These are phyloP conservation scores for Populus simonii DNA, from an alignment of 345 rosid genomes.

Conservation along the genomic window DNA sequence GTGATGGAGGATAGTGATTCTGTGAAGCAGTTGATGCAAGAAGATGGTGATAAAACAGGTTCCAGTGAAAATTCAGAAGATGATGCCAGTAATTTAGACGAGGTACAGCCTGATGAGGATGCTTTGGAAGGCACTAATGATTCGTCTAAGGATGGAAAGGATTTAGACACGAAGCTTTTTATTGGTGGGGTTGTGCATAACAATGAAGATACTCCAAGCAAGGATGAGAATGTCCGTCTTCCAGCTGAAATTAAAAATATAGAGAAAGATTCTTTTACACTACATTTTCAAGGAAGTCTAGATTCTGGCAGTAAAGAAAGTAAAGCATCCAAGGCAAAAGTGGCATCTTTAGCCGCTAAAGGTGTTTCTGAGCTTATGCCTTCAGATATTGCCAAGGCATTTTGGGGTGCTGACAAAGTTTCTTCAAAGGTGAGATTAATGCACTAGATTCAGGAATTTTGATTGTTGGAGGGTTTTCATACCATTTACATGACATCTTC, in stretches of 20 bases:
- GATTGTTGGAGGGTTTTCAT: constrained; percentile 4
- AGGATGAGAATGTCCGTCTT: constrained; percentile 70
- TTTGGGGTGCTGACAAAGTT: constrained; percentile 68
- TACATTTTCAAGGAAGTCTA: constrained; percentile 55
- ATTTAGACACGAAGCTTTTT: constrained; percentile 67
- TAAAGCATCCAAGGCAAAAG: constrained; percentile 52
- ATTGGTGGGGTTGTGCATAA: constrained; percentile 87
- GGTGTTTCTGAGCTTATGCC: constrained; percentile 92
- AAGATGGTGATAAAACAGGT: constrained; percentile 49
- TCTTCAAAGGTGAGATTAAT: constrained; percentile 70
- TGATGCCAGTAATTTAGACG: constrained; percentile 54
- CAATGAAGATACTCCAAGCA: constrained; percentile 52
- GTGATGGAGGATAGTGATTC: constrained; percentile 54
- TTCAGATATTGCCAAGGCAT: constrained; percentile 78
- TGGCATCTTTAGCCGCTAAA: constrained; percentile 76
- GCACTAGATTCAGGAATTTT: constrained; percentile 3
- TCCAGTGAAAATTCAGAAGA: constrained; percentile 54
- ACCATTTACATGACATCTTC: neutral
- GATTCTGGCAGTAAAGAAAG: constrained; percentile 44
- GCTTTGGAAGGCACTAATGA: constrained; percentile 38
- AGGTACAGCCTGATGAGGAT: constrained; percentile 51
- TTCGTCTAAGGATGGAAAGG: constrained; percentile 49
- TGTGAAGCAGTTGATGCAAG: constrained; percentile 55
- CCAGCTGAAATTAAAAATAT: constrained; percentile 63
- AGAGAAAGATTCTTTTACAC: constrained; percentile 73